These are phyloP conservation scores for Saccharomycopsis hybrid DNA, from an alignment of 1,139 yeast species.

Conservation along the genomic window DNA sequence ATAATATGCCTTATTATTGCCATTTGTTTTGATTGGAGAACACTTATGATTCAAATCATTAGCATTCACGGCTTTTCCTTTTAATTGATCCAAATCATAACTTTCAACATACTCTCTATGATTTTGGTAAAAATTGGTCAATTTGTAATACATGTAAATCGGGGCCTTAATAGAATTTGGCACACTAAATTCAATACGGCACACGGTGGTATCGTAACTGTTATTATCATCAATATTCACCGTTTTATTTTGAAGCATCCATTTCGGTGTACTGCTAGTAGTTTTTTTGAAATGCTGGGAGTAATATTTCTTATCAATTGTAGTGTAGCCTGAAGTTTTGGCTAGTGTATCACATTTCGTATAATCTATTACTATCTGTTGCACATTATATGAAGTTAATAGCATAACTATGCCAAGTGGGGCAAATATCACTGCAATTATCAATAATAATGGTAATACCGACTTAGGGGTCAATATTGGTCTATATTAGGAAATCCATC, in stretches of 20 bases:
- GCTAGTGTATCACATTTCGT: conserved; percentile 47
- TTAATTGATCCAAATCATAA: conserved; percentile 57
- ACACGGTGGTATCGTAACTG: conserved; percentile 32
- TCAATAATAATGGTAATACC: conserved; percentile 60
- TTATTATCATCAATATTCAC: conserved; percentile 30
- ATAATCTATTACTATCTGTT: conserved; percentile 52
- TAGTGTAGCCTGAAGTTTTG: conserved; percentile 30
- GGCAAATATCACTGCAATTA: conserved; percentile 60
- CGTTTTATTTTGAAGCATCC: conserved; percentile 43
- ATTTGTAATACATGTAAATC: conserved; percentile 57
- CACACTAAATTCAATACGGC: conserved; percentile 52
- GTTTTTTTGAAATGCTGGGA: conserved; percentile 47
- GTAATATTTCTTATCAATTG: conserved; percentile 47
- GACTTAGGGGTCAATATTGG: conserved; percentile 72
- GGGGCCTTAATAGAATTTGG: conserved; percentile 56
- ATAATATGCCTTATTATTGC: conserved; percentile 46
- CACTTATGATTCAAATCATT: conserved; percentile 48
- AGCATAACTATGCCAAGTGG: conserved; percentile 70
- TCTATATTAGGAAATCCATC: no score
- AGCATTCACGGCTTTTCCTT: conserved; percentile 50
- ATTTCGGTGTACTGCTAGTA: conserved; percentile 40
- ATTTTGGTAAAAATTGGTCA: conserved; percentile 72
- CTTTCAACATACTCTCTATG: conserved; percentile 74
- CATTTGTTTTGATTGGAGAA: conserved; percentile 45
- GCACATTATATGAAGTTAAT: conserved; percentile 52